A percentile compares a stretch with the other conserved stretches of the same genome.
phyloP scores from a whole-genome alignment of 768 basidiomycete species.

The Fibroporia radiculosa region DNA sequence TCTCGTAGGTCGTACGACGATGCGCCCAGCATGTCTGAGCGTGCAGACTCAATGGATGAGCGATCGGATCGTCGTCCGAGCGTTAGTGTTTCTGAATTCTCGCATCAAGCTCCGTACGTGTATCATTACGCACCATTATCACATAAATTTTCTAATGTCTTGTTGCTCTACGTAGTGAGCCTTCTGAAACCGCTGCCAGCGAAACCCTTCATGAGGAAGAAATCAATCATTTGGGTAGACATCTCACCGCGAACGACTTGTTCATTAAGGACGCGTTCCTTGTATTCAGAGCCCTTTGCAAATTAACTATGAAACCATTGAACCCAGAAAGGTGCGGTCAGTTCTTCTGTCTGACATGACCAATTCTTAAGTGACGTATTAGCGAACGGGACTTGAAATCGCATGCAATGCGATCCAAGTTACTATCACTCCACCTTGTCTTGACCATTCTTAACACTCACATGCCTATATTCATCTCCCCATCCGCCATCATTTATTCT shows the following conservation, averaged over 20 bases:
- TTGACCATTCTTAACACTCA: conserved; percentile 88
- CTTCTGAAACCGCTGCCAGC: conserved; percentile 13
- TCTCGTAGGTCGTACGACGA: neutral
- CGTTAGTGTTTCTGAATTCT: neutral
- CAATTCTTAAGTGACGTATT: conserved; percentile 12
- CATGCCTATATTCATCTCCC: conserved; percentile 83
- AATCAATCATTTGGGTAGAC: conserved; percentile 21
- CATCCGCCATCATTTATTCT: conserved; percentile 86
- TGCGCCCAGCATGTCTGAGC: neutral
- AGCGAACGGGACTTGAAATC: conserved; percentile 96
- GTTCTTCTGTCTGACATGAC: neutral
- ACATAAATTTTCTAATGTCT: neutral
- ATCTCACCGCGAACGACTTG: conserved; percentile 73
- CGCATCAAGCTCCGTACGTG: conserved; percentile 12
- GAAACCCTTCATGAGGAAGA: conserved; percentile 13
- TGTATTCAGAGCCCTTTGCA: conserved; percentile 94
- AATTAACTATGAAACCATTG: conserved; percentile 95
- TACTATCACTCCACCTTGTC: conserved; percentile 90
- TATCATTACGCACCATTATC: neutral
- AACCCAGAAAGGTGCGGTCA: conserved; percentile 77
- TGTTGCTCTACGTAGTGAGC: conserved; percentile 3
- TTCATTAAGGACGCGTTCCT: conserved; percentile 98
- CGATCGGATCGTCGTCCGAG: neutral
- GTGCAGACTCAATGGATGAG: conserved; percentile 1
- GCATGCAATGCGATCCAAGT: conserved; percentile 94